Evolutionary conservation across 2,329 filamentous ascomycete genomes (phyloP).

Genomic region (Neocucurbitaria cava): DNA sequence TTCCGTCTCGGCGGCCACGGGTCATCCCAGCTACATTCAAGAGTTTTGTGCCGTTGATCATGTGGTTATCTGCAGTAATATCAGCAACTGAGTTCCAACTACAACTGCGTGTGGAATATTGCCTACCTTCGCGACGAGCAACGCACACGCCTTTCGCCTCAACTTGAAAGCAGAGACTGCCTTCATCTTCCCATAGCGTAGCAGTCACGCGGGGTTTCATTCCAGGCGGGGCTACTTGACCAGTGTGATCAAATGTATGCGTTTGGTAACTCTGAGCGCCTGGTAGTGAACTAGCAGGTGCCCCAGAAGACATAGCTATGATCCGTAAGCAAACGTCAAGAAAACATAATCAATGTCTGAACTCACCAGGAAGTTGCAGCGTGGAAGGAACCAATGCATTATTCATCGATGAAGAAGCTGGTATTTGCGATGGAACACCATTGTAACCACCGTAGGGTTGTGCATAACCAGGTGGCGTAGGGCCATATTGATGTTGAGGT

Average conservation of each 20-base stretch:
- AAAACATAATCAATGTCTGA: not conserved
- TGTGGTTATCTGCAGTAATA: slow-evolving; percentile 79
- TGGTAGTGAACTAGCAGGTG: slow-evolving; percentile 34
- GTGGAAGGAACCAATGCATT: slow-evolving; percentile 72
- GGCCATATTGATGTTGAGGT: slow-evolving; percentile 70
- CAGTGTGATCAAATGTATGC: slow-evolving; percentile 81
- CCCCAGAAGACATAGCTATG: slow-evolving; percentile 44
- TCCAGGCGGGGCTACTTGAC: slow-evolving; percentile 87
- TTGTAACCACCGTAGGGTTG: slow-evolving; percentile 76
- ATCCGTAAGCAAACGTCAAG: slow-evolving; percentile 12
- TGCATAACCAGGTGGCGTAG: slow-evolving; percentile 64
- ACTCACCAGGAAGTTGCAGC: slow-evolving; percentile 66
- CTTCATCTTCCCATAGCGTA: slow-evolving; percentile 97
- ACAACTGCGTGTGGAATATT: slow-evolving; percentile 14
- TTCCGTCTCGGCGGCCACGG: slow-evolving; percentile 90
- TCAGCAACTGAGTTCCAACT: not conserved
- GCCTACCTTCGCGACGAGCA: slow-evolving; percentile 82
- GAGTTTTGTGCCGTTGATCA: slow-evolving; percentile 98
- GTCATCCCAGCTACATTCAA: slow-evolving; percentile 99
- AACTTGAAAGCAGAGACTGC: slow-evolving; percentile 96
- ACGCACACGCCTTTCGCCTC: slow-evolving; percentile 97
- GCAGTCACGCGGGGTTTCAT: slow-evolving; percentile 97
- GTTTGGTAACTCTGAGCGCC: slow-evolving; percentile 46
- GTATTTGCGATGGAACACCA: slow-evolving; percentile 76
- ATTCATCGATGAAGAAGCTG: slow-evolving; percentile 74